Base-by-base conservation (phyloP, 345 rosid genomes). In the Pseudoturritis turrita region DNA sequence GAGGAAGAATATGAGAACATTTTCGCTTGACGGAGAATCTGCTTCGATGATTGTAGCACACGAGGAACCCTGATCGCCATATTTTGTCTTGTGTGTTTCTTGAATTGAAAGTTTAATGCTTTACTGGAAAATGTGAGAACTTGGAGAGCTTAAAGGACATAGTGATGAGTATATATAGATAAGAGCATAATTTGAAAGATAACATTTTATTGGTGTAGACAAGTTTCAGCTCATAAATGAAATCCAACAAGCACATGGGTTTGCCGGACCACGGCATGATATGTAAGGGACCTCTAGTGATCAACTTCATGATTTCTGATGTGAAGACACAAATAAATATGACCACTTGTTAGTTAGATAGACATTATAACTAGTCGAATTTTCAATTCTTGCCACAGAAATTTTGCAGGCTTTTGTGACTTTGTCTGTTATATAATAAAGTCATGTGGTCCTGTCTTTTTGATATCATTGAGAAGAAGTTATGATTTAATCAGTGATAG, bases 311-410 rank as follows among this genome's bases (percentile, higher is more conserved):
- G 47, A 26, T 65, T 58, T 58, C 14, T 67, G 73, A 67, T 50
- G 62, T 74, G 68, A 41, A 40, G 56, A 67, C 68, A 41, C 17
- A 67, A 41, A 51, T 59, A 17, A 68, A 53, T 33, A 53, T 31
- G 65, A 62, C 74, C 79, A 75, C 79, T 68, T 61, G 64, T 74
- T 74, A 15, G 74, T 61, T 75, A 62, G 79, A 68, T 75, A 61
- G 56, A 35, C 43, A 44, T 21, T 65, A 73, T 14, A 58, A 65
- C 67, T 49, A 58, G 62, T 58, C 68, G 51, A 66, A 40, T 58
- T 15, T 37, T 74, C 78, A 65, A 46, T 65, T 56, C 66, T 65
- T 65, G 77, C 78, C 78, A 74, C 72, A 66, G 21, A 74, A 74
- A 29, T 6, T 66, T 51, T 40, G 59, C 47, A 65, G 77, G 15